These are phyloP conservation scores for Pulveroboletus sp. DNA, from an alignment of 768 basidiomycete species.

Conservation along the genomic window DNA sequence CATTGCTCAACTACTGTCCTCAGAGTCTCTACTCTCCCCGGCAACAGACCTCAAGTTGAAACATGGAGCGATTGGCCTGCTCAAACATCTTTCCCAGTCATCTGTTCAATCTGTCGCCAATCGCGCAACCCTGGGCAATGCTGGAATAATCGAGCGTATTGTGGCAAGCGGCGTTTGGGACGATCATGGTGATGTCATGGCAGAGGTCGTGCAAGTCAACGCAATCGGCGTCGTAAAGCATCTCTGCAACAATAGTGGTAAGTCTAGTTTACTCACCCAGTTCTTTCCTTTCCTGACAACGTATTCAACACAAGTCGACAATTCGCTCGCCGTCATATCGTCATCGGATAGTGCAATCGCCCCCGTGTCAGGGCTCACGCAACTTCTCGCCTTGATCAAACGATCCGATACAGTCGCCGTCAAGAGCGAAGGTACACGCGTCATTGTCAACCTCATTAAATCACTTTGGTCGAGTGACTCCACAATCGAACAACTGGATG, in stretches of 20 bases:
- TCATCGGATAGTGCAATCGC: constrained; percentile 31
- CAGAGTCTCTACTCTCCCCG: constrained; percentile 49
- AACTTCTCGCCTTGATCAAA: constrained; percentile 67
- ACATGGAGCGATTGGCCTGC: constrained; percentile 80
- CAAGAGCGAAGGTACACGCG: constrained; percentile 85
- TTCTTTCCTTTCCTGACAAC: constrained; percentile 29
- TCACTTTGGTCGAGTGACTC: constrained; percentile 63
- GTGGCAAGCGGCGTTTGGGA: constrained; percentile 64
- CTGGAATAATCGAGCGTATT: constrained; percentile 59
- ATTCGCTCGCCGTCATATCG: constrained; percentile 48
- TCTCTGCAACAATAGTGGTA: constrained; percentile 73
- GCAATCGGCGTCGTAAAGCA: constrained; percentile 89
- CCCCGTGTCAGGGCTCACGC: constrained; percentile 50
- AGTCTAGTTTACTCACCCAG: constrained; percentile 18
- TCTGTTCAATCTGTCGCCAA: constrained; percentile 54
- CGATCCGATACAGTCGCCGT: constrained; percentile 79
- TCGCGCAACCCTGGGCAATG: constrained; percentile 53
- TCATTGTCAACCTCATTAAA: constrained; percentile 81
- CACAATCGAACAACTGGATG: constrained; percentile 23
- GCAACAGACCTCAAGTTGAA: constrained; percentile 74
- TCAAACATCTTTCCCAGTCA: constrained; percentile 81
- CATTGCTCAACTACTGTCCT: constrained; percentile 57
- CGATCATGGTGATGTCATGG: constrained; percentile 68
- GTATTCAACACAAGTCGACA: constrained; percentile 33
- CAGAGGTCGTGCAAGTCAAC: constrained; percentile 80